These are phyloP conservation scores for Peronosclerospora sorghi DNA, from an alignment of 352 stramenopile species.

Conservation along the genomic window DNA sequence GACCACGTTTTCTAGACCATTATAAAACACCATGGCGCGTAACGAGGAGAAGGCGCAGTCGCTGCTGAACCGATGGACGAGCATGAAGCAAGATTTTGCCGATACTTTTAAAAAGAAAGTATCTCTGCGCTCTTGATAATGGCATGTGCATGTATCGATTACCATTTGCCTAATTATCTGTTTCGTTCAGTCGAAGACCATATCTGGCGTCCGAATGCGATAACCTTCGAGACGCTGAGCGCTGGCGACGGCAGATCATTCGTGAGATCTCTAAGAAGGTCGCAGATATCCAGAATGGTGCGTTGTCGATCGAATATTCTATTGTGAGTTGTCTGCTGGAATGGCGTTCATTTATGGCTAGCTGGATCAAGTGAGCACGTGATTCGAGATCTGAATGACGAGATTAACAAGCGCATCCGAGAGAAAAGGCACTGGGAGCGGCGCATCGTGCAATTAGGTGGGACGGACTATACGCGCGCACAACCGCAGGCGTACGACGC, in stretches of 20 bases:
- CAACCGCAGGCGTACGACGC: slow-evolving; percentile 70
- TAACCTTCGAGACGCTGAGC: slow-evolving; percentile 89
- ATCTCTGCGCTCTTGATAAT: neutral
- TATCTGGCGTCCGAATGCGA: slow-evolving; percentile 91
- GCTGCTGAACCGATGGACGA: slow-evolving; percentile 98
- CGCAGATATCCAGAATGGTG: slow-evolving; percentile 93
- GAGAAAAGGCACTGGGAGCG: slow-evolving; percentile 88
- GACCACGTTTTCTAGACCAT: neutral
- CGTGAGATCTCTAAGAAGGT: slow-evolving; percentile 93
- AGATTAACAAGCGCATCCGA: slow-evolving; percentile 96
- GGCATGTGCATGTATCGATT: neutral
- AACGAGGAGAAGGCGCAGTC: slow-evolving; percentile 97
- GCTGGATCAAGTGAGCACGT: slow-evolving; percentile 90
- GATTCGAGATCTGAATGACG: slow-evolving; percentile 96
- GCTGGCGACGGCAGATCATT: slow-evolving; percentile 89
- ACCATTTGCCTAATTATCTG: neutral
- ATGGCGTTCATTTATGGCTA: slow-evolving; percentile 11
- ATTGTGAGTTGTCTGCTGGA: neutral
- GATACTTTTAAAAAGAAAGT: slow-evolving; percentile 64
- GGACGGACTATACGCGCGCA: slow-evolving; percentile 76
- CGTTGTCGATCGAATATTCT: neutral
- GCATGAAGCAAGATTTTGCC: slow-evolving; percentile 91
- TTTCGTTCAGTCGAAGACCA: slow-evolving; percentile 60
- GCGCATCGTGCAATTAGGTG: slow-evolving; percentile 85
- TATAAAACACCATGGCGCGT: slow-evolving; percentile 84